A percentile compares a stretch with the other conserved stretches of the same genome.
Conservation (phyloP, 257 asterid genomes). For the Hygrophila difformis region DNA sequence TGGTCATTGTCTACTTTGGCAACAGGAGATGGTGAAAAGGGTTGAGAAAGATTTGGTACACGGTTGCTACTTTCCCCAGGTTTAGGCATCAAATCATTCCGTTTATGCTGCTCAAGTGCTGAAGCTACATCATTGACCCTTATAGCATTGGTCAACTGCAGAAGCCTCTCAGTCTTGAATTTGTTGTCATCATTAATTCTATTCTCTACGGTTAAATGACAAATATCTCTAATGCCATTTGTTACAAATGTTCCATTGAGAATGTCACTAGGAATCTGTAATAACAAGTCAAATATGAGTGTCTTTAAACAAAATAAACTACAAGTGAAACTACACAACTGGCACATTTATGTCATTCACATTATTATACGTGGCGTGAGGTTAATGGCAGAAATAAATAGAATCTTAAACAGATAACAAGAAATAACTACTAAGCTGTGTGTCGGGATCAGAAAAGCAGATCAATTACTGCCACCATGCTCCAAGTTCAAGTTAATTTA, state of each 20-base stretch:
- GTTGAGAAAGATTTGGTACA: constrained; percentile 34
- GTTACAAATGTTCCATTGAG: constrained; percentile 18
- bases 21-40: constrained; percentile 35
- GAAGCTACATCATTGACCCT: constrained; percentile 28
- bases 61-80: constrained; percentile 31
- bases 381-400: constrained; percentile 1
- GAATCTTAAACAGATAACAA: not conserved
- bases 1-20: constrained; percentile 38
- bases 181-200: constrained; percentile 21
- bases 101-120: constrained; percentile 33
- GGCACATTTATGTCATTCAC: not conserved
- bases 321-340: not conserved
- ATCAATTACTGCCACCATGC: too few species aligned
- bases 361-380: constrained; percentile 1
- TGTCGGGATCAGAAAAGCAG: too few species aligned
- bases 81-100: constrained; percentile 21
- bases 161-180: constrained; percentile 34
- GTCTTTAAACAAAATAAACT: constrained; percentile 1
- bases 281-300: constrained; percentile 5
- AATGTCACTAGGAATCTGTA: constrained; percentile 48
- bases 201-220: constrained; percentile 20
- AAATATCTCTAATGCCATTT: constrained; percentile 18
- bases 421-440: too few species aligned
- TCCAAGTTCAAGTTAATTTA: not conserved
- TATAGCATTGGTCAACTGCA: constrained; percentile 38